Evolutionary conservation across 2,329 filamentous ascomycete species (phyloP), one percentile per base, ranked within the genome.

Genomic region (Pyrenophora graminea): DNA sequence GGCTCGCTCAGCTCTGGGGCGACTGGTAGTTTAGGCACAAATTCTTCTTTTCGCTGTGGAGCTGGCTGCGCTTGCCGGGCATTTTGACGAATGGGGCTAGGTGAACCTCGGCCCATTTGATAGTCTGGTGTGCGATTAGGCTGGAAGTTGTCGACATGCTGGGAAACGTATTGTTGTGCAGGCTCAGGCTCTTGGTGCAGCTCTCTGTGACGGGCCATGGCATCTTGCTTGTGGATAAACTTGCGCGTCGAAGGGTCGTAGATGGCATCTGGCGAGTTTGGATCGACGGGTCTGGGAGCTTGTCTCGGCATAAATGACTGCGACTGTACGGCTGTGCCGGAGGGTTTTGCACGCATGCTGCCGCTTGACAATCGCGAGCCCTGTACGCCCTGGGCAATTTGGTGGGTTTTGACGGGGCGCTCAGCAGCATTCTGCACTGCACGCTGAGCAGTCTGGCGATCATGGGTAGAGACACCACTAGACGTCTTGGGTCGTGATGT

Each of bases 331-430:
- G 77, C 76, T 2, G 80, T 78, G 3, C 79, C 82, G 48, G 73
- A 79, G 2, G 78, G 72, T 60, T 80, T 70, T 18, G 62, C 78
- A 9, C 77, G 76, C 61, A 85, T 75, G 8, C 80, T 83, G 10
- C 83, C 84, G 51, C 81, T 64, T 3, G 74, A 66, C 15, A 80
- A 63, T 54, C 76, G 73, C 21, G 69, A 68, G 18, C 77, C 77
- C 45, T 76, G 66, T 3, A 64, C 61, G 7, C 69, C 67, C 12
- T 67, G 67, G 13, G 64, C 53, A 3, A 71, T 56, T 34, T 70
- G 71, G 36, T 71, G 70, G 51, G 74, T 77, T 54, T 73, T 77
- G 55, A 78, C 75, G 9, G 76, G 75, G 37, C 63, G 64, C 31
- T 67, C 61, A 10, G 71, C 67, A 3, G 73, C 72, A 48, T 66